Evolutionary conservation across 768 basidiomycete species (phyloP).

Genomic region (Auricularia sp.): DNA sequence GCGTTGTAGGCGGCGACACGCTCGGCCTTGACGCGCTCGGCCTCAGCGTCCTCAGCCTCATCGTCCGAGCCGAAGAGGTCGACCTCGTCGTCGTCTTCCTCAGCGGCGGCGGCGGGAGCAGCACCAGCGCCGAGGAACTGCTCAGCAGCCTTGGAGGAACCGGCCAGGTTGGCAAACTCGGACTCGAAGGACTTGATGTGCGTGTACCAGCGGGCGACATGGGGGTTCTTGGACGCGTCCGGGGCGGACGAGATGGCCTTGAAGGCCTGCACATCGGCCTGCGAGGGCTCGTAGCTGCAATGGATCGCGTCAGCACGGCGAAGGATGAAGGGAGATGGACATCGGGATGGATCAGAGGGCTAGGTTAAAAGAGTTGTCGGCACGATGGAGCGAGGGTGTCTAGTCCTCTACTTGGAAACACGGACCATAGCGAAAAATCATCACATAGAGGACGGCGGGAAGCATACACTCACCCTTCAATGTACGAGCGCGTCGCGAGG

Average conservation of each 20-base stretch:
- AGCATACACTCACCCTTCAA: conserved; percentile 68
- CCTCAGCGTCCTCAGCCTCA: conserved; percentile 66
- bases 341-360: conserved; percentile 26
- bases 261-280: conserved; percentile 90
- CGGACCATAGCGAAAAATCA: conserved; percentile 85
- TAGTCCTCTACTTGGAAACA: conserved; percentile 90
- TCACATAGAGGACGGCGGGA: conserved; percentile 27
- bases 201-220: conserved; percentile 83
- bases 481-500: conserved; percentile 78
- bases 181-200: conserved; percentile 83
- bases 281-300: conserved; percentile 77
- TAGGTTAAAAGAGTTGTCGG: conserved; percentile 57
- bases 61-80: conserved; percentile 86
- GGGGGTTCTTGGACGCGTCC: conserved; percentile 52
- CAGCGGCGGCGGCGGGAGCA: conserved; percentile 37
- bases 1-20: conserved; percentile 88
- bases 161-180: conserved; percentile 71
- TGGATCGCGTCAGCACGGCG: conserved; percentile 4
- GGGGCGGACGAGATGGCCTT: conserved; percentile 65
- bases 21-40: conserved; percentile 80
- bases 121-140: conserved; percentile 51
- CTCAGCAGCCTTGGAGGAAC: conserved; percentile 75
- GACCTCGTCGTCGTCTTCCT: conserved; percentile 58
- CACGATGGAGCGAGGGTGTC: conserved; percentile 73
- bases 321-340: neutral